phyloP scores from a whole-genome alignment of 2,329 filamentous ascomycete species.

The Aspergillus fischeri region DNA sequence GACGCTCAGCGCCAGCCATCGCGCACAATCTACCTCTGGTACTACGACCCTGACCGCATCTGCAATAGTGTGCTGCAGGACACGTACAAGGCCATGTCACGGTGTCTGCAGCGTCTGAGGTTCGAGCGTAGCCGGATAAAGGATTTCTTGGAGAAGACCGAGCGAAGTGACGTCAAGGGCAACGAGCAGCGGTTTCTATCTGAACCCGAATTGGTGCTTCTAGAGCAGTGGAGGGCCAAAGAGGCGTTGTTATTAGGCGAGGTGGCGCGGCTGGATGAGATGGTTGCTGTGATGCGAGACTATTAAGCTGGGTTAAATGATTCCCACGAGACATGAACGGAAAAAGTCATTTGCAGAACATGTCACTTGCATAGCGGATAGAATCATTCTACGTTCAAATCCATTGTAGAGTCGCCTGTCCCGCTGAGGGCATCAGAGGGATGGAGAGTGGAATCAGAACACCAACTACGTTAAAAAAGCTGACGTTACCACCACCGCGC shows the following conservation, averaged over 20 bases:
- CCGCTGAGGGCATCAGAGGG: neutral
- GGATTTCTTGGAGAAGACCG: slow-evolving; percentile 72
- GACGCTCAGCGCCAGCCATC: slow-evolving; percentile 78
- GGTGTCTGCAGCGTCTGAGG: slow-evolving; percentile 74
- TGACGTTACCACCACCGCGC: too few relatives aligned
- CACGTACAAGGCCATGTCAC: slow-evolving; percentile 84
- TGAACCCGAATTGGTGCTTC: slow-evolving; percentile 65
- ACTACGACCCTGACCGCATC: slow-evolving; percentile 73
- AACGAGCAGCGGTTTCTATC: slow-evolving; percentile 77
- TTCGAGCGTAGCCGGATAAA: slow-evolving; percentile 69
- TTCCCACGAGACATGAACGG: slow-evolving; percentile 1
- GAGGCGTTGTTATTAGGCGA: slow-evolving; percentile 73
- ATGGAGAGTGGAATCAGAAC: neutral
- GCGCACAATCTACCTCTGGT: slow-evolving; percentile 87
- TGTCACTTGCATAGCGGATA: neutral
- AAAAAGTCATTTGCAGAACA: neutral
- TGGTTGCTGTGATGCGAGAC: slow-evolving; percentile 79
- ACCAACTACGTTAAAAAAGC: neutral
- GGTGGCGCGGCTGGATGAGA: slow-evolving; percentile 74
- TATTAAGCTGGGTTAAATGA: slow-evolving; percentile 46
- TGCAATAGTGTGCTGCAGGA: slow-evolving; percentile 69
- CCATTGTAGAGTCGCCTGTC: neutral
- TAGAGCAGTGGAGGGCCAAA: slow-evolving; percentile 59
- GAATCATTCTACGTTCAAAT: neutral
- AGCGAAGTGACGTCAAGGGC: slow-evolving; percentile 80